These are phyloP conservation scores for Hibiscus syriacus DNA, from an alignment of 345 rosid genomes.

Conservation along the genomic window DNA sequence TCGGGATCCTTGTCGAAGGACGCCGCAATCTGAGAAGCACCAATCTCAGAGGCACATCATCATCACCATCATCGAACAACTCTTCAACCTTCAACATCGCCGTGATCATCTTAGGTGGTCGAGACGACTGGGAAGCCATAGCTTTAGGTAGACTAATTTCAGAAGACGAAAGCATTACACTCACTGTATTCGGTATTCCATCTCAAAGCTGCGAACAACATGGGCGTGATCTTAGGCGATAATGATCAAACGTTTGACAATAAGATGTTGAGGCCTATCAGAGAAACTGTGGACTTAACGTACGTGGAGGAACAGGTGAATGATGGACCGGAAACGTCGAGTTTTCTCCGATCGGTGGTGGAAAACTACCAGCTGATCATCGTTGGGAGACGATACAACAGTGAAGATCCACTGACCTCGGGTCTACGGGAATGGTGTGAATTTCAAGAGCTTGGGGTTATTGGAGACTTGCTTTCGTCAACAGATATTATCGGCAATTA, in stretches of 20 bases:
- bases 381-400: not conserved
- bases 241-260: not conserved
- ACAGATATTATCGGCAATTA: not conserved
- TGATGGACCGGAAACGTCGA: not conserved
- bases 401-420: not conserved
- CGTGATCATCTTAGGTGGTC: not conserved
- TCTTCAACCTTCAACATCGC: not conserved
- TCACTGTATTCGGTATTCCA: not conserved
- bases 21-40: not conserved
- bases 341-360: not conserved
- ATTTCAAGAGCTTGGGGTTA: not conserved
- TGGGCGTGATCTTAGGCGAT: not conserved
- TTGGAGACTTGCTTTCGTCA: not conserved
- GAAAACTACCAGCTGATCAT: not conserved
- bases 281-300: not conserved
- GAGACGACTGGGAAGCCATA: not conserved
- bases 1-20: not conserved
- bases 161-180: not conserved
- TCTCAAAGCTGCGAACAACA: not conserved
- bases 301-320: not conserved
- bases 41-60: not conserved
- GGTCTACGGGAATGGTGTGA: not conserved
- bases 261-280: not conserved
- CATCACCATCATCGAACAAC: not conserved
- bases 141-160: not conserved